Evolutionary conservation across 176 grass and related monocot genomes (phyloP), one percentile per base, ranked within the genome.

Genomic region (Rhynchospora tenuis): DNA sequence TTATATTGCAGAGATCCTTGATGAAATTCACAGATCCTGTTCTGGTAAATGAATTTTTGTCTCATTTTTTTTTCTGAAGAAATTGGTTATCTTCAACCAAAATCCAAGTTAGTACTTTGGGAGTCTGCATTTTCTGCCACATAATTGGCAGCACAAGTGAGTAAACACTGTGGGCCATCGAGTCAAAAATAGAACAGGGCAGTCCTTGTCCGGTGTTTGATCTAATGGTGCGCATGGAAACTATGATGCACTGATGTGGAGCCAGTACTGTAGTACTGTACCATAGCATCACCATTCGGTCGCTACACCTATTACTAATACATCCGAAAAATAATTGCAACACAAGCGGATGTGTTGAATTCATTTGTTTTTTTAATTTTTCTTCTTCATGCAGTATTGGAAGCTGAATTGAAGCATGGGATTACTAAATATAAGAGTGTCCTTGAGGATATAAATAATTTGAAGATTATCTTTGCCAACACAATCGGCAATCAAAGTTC

Each of bases 1-100:
- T 81, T 90, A 94, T 81, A 87, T 94, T 87, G 87, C 83, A 87
- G 92, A 93, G 43, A 91, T 94, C 88, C 81, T 94, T 82, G 85
- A 93, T 79, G 92, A 94, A 71, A 69, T 94, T 84, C 52, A 84
- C 64, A 83, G 55, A 59, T 88, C 86, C 71, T 92, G 89, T 88
- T 91, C 89, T 78, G 87, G 95, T 90, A 89, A 84, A 47, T 46
- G 15, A 56, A 38, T 19, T 33, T 6, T 19, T 50, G 70, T 15
- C 63, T 67, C 12, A 3, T 1, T 6, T 33, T 62, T 33, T 73
- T 22, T 73, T 43, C 10, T 3, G 3, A 73, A 73, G 8, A 73
- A 23, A 13, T 24, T 73, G 55, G 3, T 71, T 47, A 7, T n/a
- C 2, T 64, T 6, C 10, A 11, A 31, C 24, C 24, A 24, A 64